phyloP scores from a whole-genome alignment of 768 basidiomycete genomes.

The Leccinum aurantiacum region DNA sequence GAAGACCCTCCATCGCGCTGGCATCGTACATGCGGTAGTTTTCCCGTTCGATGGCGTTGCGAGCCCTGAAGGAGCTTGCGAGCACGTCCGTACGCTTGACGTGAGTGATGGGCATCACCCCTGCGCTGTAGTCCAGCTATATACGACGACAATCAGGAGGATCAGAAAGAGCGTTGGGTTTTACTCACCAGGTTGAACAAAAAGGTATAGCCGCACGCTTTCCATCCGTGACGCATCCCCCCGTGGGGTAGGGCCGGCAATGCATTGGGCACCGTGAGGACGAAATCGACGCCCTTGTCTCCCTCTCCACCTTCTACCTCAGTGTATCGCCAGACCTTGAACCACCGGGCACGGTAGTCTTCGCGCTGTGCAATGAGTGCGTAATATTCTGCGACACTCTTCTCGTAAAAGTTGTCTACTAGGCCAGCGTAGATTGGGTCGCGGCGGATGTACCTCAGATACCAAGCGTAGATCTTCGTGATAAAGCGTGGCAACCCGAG shows the following conservation, averaged over 20 bases:
- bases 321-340: constrained; percentile 32
- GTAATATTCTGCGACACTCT: constrained; percentile 52
- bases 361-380: constrained; percentile 46
- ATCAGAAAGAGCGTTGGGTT: background rate
- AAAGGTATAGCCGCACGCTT: constrained; percentile 63
- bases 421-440: constrained; percentile 56
- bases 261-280: constrained; percentile 61
- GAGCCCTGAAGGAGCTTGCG: constrained; percentile 22
- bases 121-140: constrained; percentile 46
- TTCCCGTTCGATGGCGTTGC: constrained; percentile 40
- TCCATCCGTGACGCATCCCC: constrained; percentile 52
- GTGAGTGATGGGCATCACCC: constrained; percentile 44
- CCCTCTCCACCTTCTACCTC: constrained; percentile 24
- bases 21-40: constrained; percentile 44
- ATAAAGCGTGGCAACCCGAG: constrained; percentile 48
- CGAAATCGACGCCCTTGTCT: constrained; percentile 56
- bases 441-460: constrained; percentile 48
- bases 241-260: constrained; percentile 58
- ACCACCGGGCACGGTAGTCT: constrained; percentile 42
- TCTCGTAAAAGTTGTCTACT: constrained; percentile 47
- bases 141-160: background rate
- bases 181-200: constrained; percentile 62
- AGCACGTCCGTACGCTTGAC: constrained; percentile 39
- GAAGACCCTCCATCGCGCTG: constrained; percentile 43
- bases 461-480: constrained; percentile 49